phyloP scores from a whole-genome alignment of 208 protist genomes.

The Leishmania guyanensis region DNA sequence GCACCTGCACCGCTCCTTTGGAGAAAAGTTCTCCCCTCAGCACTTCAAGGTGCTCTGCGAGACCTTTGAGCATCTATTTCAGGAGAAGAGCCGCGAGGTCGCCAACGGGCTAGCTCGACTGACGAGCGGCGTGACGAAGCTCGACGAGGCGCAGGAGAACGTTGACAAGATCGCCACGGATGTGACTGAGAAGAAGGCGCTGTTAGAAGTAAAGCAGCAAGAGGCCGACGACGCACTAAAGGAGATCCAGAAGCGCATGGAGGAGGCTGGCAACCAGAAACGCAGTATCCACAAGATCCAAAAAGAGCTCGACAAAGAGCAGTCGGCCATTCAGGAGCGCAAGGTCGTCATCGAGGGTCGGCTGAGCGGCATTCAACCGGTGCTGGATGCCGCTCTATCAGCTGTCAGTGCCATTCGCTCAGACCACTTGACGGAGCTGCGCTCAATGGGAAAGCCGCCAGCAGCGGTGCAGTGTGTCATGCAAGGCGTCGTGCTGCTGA shows the following conservation, averaged over 20 bases:
- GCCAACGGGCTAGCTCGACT: conserved; percentile 80
- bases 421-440: conserved; percentile 96
- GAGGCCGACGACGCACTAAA: conserved; percentile 95
- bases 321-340: conserved; percentile 79
- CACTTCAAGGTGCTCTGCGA: conserved; percentile 93
- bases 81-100: conserved; percentile 77
- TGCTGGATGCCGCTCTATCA: conserved; percentile 93
- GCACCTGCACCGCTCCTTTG: conserved; percentile 77
- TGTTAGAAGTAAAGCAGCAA: conserved; percentile 93
- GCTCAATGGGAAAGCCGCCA: conserved; percentile 95
- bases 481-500: conserved; percentile 95
- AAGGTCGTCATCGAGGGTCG: conserved; percentile 94
- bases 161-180: conserved; percentile 94
- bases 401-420: conserved; percentile 94
- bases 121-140: conserved; percentile 93
- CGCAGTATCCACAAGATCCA: conserved; percentile 94
- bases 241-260: conserved; percentile 96
- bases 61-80: conserved; percentile 89
- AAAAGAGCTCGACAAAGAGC: conserved; percentile 92
- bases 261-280: conserved; percentile 92
- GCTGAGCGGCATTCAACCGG: conserved; percentile 94
- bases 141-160: conserved; percentile 94
- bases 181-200: conserved; percentile 88
- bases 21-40: conserved; percentile 85
- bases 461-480: conserved; percentile 96